Evolutionary conservation across 306 rosid species (phyloP).

Genomic region (Quercus parvula): DNA sequence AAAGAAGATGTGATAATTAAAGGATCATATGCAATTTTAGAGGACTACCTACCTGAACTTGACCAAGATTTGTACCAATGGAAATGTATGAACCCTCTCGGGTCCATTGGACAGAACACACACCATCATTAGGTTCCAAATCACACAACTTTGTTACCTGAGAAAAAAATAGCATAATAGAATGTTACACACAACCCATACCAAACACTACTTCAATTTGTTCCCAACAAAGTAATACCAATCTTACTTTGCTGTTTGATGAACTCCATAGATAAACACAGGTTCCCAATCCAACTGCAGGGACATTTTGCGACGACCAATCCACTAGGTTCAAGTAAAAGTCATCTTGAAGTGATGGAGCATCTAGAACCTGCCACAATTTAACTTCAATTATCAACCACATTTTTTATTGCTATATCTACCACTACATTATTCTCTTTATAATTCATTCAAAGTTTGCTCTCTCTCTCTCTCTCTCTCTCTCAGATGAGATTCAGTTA

Average conservation of each 20-base stretch:
- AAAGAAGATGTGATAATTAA: not conserved
- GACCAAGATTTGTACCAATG: constrained; percentile 80
- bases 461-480: not conserved
- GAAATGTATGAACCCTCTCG: constrained; percentile 91
- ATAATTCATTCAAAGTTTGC: not conserved
- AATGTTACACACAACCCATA: not conserved
- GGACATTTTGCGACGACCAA: constrained; percentile 95
- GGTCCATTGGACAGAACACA: constrained; percentile 97
- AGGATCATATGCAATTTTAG: not conserved
- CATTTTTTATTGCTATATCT: not conserved
- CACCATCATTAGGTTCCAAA: constrained; percentile 93
- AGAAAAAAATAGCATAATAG: not conserved
- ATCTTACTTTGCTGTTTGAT: constrained; percentile 78
- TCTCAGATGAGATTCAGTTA: constrained; percentile 4
- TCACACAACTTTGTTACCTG: constrained; percentile 95
- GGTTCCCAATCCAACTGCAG: constrained; percentile 94
- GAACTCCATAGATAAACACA: constrained; percentile 97
- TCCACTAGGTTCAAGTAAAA: constrained; percentile 97
- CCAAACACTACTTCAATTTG: not conserved
- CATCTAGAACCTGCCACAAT: constrained; percentile 82
- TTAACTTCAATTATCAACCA: constrained; percentile 13
- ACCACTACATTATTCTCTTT: not conserved
- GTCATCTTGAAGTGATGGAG: constrained; percentile 98
- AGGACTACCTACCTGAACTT: constrained; percentile 75
- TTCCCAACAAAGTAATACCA: not conserved